Conservation (phyloP, 306 rosid species). For the Alnus glutinosa region DNA sequence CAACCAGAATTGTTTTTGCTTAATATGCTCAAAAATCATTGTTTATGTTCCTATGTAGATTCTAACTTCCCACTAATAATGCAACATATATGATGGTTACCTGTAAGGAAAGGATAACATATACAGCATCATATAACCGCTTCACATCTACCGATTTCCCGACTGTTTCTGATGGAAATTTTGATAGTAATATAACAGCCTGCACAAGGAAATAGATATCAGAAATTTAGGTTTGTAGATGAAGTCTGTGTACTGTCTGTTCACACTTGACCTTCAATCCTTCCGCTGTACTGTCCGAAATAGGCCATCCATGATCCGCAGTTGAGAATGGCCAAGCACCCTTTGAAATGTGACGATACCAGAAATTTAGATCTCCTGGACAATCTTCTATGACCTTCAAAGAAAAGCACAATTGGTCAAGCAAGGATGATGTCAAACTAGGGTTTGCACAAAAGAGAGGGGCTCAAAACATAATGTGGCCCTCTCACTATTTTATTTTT, state of each 20-base stretch:
- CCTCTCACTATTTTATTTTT: too few species aligned
- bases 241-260: neutral
- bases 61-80: neutral
- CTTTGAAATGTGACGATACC: constrained; percentile 90
- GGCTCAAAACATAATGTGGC: constrained; percentile 19
- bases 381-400: constrained; percentile 69
- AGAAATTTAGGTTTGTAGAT: neutral
- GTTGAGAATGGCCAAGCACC: constrained; percentile 95
- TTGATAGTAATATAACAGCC: constrained; percentile 65
- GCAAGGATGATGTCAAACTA: too few species aligned
- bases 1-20: neutral
- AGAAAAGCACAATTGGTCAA: constrained; percentile 13
- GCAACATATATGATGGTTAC: constrained; percentile 25
- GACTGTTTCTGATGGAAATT: constrained; percentile 61
- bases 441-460: too few species aligned
- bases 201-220: constrained; percentile 30
- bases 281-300: constrained; percentile 92
- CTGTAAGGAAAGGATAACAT: constrained; percentile 83
- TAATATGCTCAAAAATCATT: neutral
- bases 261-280: constrained; percentile 58
- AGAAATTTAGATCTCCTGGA: constrained; percentile 63
- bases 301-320: constrained; percentile 93
- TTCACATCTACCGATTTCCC: constrained; percentile 65
- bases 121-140: constrained; percentile 64
- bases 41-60: neutral